Base-by-base conservation (phyloP, 108 stramenopile species). In the Aurantiochytrium sp. region DNA sequence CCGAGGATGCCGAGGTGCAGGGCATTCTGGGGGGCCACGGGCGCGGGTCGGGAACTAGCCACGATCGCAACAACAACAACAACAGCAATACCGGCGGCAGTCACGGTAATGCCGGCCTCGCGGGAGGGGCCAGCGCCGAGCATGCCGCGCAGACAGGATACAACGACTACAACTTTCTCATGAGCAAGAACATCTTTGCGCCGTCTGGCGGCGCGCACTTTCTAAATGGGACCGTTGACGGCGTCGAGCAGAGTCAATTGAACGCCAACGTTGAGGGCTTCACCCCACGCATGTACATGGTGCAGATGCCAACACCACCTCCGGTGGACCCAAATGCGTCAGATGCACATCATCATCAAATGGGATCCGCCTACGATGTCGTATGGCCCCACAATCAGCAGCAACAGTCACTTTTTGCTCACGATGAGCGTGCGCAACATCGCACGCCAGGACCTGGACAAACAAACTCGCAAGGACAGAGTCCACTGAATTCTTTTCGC, bases 1-100 rank as follows among this genome's bases (percentile, higher is more conserved):
- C 73, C 47, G 73, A 83, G 49, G 73, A 83, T 43, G 73, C 44
- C 73, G 73, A 83, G 73, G 73, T 83, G 12, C 73, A 83, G 49
- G 73, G 73, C 0, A 83, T 83, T 43, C 49, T 83, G 5, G 73
- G 49, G 6, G 49, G 10, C 10, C 73, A 51, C 73, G 73, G 49
- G 6, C 49, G 25, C 49, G 47, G 10, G 21, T 1, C 0, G 0
- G 73, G 73, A 12, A 25, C 0, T 0, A 43, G 18, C 42, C 47
- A 14, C 29, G 0, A 35, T 19, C 16, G 25, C 25, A 35, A 18
- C 58, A 59, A 19, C 58, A 59, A 59, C 58, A 59, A 0, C 28
- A 28, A 28, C 28, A 28, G 28, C 28, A 28, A 28, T 28, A 28
- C 0, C 28, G 28, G 28, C 28, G 28, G 28, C 28, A 28, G 28